Percentiles rank a stretch among this genome's conserved stretches.
Evolutionary conservation across 2,329 filamentous ascomycete genomes (phyloP).

Genomic region (Volutella citrinella): DNA sequence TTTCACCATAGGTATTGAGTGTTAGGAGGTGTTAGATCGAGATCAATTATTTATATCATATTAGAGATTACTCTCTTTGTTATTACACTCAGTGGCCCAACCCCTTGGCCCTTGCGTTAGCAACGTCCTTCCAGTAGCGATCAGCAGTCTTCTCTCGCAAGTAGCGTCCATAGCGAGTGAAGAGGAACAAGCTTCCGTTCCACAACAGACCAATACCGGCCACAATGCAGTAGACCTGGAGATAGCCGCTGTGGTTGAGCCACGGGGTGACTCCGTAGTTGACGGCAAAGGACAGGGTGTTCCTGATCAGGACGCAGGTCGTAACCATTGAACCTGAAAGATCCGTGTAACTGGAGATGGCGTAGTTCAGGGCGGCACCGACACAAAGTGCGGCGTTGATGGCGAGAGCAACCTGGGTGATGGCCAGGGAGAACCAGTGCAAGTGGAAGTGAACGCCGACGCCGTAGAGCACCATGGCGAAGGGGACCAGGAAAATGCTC

Average conservation of each 20-base stretch:
- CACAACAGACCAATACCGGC: slow-evolving; percentile 9
- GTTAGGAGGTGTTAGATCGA: no score
- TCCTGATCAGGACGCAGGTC: slow-evolving; percentile 32
- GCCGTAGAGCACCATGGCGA: slow-evolving; percentile 42
- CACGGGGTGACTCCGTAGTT: slow-evolving; percentile 33
- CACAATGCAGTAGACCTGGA: slow-evolving; percentile 9
- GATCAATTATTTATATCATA: no score
- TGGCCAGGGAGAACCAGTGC: slow-evolving; percentile 30
- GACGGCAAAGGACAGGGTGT: slow-evolving; percentile 38
- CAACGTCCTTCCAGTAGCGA: slow-evolving; percentile 11
- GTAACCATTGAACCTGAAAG: slow-evolving; percentile 28
- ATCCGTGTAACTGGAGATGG: slow-evolving; percentile 29
- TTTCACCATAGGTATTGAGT: no score
- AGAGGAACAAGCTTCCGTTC: slow-evolving; percentile 8
- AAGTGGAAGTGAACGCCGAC: slow-evolving; percentile 27
- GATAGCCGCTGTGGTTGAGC: slow-evolving; percentile 14
- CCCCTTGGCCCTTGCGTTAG: no score
- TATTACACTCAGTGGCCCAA: no score
- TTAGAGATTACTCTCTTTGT: no score
- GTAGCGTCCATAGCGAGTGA: slow-evolving; percentile 7
- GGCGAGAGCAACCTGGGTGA: slow-evolving; percentile 26
- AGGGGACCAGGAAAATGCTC: slow-evolving; percentile 37
- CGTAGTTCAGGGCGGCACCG: slow-evolving; percentile 25
- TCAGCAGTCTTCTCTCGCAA: slow-evolving; percentile 5
- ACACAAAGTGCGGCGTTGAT: slow-evolving; percentile 26